Evolutionary conservation across 2,329 filamentous ascomycete species (phyloP).

Genomic region (Reticulascus tulasneorum): DNA sequence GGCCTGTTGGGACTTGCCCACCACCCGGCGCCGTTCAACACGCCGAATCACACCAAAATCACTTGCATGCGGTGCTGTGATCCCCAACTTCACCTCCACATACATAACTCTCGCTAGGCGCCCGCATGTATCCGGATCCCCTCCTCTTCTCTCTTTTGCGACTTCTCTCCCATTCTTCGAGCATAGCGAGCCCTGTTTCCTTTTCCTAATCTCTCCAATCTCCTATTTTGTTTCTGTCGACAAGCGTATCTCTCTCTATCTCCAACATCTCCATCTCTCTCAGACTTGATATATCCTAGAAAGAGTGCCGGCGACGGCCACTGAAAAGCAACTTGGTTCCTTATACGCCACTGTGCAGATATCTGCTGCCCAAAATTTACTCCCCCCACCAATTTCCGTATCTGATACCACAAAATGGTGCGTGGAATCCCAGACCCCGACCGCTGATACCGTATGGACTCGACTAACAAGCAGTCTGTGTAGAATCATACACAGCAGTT

Average conservation of each 20-base stretch:
- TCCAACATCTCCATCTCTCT: too few species aligned
- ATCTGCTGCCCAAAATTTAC: too few species aligned
- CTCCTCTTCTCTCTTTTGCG: slow-evolving; percentile 37
- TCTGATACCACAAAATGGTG: slow-evolving; percentile 28
- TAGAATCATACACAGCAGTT: slow-evolving; percentile 33
- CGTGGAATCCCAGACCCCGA: too few species aligned
- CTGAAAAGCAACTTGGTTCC: too few species aligned
- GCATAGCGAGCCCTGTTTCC: slow-evolving; percentile 28
- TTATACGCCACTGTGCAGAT: too few species aligned
- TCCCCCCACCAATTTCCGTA: slow-evolving; percentile 7
- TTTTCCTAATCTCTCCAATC: too few species aligned
- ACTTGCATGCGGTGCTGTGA: slow-evolving; percentile 10
- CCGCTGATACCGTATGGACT: too few species aligned
- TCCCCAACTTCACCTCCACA: slow-evolving; percentile 16
- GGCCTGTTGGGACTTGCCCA: slow-evolving; percentile 6
- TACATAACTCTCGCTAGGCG: slow-evolving; percentile 49
- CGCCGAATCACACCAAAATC: slow-evolving; percentile 13
- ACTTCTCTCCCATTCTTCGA: slow-evolving; percentile 28
- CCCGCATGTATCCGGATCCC: slow-evolving; percentile 31
- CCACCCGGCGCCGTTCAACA: slow-evolving; percentile 7
- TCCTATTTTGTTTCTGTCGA: too few species aligned
- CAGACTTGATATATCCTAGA: too few species aligned
- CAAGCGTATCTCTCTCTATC: too few species aligned
- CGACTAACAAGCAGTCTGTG: too few species aligned
- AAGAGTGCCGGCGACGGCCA: too few species aligned